Percentiles rank a stretch among this genome's conserved stretches.
Conservation (phyloP, 306 rosid species). For the Dicorynia guianensis region DNA sequence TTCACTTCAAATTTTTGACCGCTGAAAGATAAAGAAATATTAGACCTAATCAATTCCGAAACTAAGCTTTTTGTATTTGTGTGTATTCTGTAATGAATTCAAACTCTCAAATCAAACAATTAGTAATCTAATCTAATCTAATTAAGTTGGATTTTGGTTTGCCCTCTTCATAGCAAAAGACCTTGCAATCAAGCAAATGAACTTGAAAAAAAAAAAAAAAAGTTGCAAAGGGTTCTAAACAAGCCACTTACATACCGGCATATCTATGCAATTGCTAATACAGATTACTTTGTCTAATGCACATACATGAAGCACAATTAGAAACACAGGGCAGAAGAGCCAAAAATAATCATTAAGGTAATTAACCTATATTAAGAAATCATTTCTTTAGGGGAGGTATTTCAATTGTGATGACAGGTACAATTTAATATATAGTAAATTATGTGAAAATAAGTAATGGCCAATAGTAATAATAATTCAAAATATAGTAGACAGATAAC, state of each 20-base stretch:
- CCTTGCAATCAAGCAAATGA: conserved; percentile 15
- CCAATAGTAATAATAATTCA: no score
- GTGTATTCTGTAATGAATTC: background rate
- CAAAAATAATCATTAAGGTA: background rate
- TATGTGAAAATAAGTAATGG: no score
- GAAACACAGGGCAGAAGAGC: background rate
- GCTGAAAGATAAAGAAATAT: background rate
- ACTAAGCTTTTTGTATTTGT: background rate
- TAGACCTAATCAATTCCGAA: background rate
- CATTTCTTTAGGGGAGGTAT: no score
- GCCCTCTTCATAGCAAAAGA: background rate
- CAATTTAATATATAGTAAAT: no score
- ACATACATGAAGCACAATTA: background rate
- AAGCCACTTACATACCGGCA: conserved; percentile 4
- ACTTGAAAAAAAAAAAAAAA: background rate
- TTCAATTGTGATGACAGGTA: no score
- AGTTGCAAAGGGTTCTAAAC: background rate
- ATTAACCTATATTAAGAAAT: no score
- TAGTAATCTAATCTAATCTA: no score
- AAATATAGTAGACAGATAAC: no score
- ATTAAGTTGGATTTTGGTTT: conserved; percentile 3
- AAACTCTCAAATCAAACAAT: background rate
- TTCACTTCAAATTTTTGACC: background rate
- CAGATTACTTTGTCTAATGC: conserved; percentile 2
- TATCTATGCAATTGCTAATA: conserved; percentile 19